Evolutionary conservation across 345 rosid genomes (phyloP), one percentile per base, ranked within the genome.

Genomic region (Linum usitatissimum): DNA sequence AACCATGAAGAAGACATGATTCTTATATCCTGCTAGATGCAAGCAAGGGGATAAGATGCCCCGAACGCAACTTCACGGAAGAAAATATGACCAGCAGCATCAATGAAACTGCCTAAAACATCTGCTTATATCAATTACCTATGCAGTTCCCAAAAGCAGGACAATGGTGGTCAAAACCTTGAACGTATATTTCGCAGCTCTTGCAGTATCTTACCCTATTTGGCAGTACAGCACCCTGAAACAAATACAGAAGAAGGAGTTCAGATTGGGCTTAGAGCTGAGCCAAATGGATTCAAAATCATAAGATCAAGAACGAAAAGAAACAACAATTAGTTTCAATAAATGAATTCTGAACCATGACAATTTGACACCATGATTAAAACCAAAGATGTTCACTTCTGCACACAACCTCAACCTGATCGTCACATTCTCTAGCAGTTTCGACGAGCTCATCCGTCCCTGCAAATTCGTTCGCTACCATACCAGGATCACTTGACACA

Each of bases 141-240:
- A 86, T 78, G 66, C 92, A 86, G 62, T 81, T 86, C 60, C 92
- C 92, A 79, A 83, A 83, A 60, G 88, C 91, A 54, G 84, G 84
- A 59, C 91, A 85, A 64, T 85, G 91, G 71, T 85, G 91, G 64
- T 83, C 91, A 62, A 79, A 81, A 28, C 84, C 83, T 65, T 70
- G 76, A 17, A 83, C 61, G 57, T 78, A 64, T 61, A 79, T 73
- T 59, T 80, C 69, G 69, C 92, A 86, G 58, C 17, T 74, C 68
- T 70, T 80, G 59, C 88, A 83, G 38, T 78, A 83, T 74, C 88
- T 76, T 61, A 78, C 65, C 69, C 86, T 78, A 71, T 63, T 59
- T 30, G 57, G 64, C 5, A 53, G 70, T 69, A 51, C 30, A 55
- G 66, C 53, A 45, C 38, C 68, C 84, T 81, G 75, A 8, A 20